These are phyloP conservation scores for Saturnispora galanensis DNA, from an alignment of 805 yeast species.

Conservation along the genomic window DNA sequence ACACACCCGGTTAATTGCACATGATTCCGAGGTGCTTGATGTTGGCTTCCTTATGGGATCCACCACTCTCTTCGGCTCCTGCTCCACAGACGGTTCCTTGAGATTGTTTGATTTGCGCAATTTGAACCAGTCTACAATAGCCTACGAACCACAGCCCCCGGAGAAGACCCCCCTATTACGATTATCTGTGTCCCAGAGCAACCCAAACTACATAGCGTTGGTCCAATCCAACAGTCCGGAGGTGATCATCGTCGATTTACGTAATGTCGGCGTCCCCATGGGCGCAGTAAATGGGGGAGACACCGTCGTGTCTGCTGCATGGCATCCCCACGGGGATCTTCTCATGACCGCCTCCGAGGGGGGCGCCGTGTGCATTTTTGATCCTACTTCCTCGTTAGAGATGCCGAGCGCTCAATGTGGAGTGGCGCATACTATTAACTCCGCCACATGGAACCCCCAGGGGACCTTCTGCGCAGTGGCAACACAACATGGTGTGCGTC, in stretches of 20 bases:
- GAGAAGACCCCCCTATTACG: slow-evolving; percentile 49
- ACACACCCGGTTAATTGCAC: slow-evolving; percentile 91
- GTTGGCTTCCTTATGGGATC: slow-evolving; percentile 73
- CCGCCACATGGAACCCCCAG: slow-evolving; percentile 4
- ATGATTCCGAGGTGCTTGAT: slow-evolving; percentile 90
- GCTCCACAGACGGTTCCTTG: slow-evolving; percentile 92
- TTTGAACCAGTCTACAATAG: slow-evolving; percentile 87
- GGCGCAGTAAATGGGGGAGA: not conserved
- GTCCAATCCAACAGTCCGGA: slow-evolving; percentile 60
- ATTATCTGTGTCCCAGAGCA: slow-evolving; percentile 67
- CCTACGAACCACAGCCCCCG: slow-evolving; percentile 59
- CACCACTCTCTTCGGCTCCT: slow-evolving; percentile 75
- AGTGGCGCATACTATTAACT: slow-evolving; percentile 2
- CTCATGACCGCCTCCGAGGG: slow-evolving; percentile 61
- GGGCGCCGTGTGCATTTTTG: slow-evolving; percentile 67
- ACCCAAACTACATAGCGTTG: slow-evolving; percentile 77
- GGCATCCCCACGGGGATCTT: slow-evolving; percentile 73
- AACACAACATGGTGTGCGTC: slow-evolving; percentile 7
- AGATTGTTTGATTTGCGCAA: slow-evolving; percentile 85
- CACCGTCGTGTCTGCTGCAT: slow-evolving; percentile 25
- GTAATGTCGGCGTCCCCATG: slow-evolving; percentile 81
- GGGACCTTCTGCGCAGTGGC: slow-evolving; percentile 3
- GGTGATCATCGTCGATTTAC: slow-evolving; percentile 66
- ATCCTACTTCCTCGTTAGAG: slow-evolving; percentile 25
- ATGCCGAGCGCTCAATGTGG: not conserved